These are phyloP conservation scores for Aquilaria malaccensis DNA, from an alignment of 345 rosid genomes.

Conservation along the genomic window DNA sequence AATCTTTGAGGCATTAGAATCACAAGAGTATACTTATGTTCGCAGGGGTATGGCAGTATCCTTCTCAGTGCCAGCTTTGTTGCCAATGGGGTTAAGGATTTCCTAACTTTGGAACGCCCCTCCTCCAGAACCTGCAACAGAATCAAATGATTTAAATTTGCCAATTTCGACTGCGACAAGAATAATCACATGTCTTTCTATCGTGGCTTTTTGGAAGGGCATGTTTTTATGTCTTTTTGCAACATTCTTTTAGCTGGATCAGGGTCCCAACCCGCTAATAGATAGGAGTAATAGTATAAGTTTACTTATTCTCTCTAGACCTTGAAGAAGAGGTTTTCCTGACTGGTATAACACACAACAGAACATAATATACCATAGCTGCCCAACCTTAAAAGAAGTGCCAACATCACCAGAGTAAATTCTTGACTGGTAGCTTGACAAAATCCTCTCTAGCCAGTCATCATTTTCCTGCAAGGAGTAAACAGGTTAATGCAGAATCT, in stretches of 20 bases:
- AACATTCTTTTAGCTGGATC: background rate
- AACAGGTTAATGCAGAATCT: background rate
- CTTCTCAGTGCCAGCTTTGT: constrained; percentile 57
- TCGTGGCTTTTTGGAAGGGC: background rate
- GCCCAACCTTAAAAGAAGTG: constrained; percentile 50
- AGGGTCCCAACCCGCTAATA: no score
- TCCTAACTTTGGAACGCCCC: constrained; percentile 62
- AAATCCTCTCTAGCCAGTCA: constrained; percentile 49
- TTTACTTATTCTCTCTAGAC: no score
- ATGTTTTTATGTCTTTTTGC: background rate
- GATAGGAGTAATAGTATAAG: no score
- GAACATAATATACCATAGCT: background rate
- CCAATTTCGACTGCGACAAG: no score
- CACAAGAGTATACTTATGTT: constrained; percentile 67
- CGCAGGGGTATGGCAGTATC: constrained; percentile 70
- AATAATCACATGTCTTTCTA: no score
- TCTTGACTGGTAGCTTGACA: constrained; percentile 77
- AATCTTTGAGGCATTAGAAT: constrained; percentile 70
- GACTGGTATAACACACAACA: constrained; percentile 1
- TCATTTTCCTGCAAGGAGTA: constrained; percentile 29
- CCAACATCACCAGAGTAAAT: constrained; percentile 59
- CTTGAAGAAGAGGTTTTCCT: background rate
- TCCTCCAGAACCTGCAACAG: constrained; percentile 58
- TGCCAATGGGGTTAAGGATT: constrained; percentile 44
- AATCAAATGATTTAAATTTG: constrained; percentile 3